phyloP scores from a whole-genome alignment of 2,329 filamentous ascomycete species.

The Aspergillus ruber region DNA sequence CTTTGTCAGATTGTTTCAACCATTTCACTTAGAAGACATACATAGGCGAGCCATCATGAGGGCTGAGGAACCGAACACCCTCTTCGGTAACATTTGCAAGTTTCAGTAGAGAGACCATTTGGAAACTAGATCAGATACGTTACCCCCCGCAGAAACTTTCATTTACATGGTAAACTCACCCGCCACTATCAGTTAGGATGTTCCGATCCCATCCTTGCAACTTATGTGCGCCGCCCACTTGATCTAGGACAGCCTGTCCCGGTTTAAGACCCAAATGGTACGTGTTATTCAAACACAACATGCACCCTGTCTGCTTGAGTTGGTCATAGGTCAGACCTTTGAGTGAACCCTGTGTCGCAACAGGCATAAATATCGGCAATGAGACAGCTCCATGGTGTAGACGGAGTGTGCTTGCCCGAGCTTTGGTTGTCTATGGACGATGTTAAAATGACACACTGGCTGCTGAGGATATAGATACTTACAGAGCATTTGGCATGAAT shows the following conservation, averaged over 20 bases:
- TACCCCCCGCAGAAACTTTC: not conserved
- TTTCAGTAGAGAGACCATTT: constrained; percentile 95
- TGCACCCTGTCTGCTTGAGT: constrained; percentile 80
- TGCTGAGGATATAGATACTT: constrained; percentile 28
- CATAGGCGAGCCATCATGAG: constrained; percentile 93
- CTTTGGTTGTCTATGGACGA: constrained; percentile 71
- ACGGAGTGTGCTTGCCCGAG: constrained; percentile 77
- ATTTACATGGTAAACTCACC: constrained; percentile 28
- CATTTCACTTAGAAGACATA: constrained; percentile 22
- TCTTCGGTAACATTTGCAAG: constrained; percentile 92
- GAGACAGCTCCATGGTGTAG: constrained; percentile 88
- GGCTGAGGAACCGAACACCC: constrained; percentile 90
- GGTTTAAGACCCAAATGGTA: constrained; percentile 95
- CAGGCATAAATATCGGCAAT: constrained; percentile 95
- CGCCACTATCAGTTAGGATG: constrained; percentile 67
- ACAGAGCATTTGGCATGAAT: constrained; percentile 74
- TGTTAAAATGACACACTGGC: not conserved
- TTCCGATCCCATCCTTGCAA: constrained; percentile 94
- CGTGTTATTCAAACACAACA: constrained; percentile 93
- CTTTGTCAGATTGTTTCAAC: not conserved
- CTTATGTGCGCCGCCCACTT: constrained; percentile 86
- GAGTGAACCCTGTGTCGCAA: constrained; percentile 90
- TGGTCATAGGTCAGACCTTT: constrained; percentile 93
- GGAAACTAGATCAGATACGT: constrained; percentile 60
- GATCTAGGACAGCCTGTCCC: constrained; percentile 79